Percentiles rank a stretch among this genome's conserved stretches.
These are phyloP conservation scores for Suillus decipiens DNA, from an alignment of 768 basidiomycete genomes.

Conservation along the genomic window DNA sequence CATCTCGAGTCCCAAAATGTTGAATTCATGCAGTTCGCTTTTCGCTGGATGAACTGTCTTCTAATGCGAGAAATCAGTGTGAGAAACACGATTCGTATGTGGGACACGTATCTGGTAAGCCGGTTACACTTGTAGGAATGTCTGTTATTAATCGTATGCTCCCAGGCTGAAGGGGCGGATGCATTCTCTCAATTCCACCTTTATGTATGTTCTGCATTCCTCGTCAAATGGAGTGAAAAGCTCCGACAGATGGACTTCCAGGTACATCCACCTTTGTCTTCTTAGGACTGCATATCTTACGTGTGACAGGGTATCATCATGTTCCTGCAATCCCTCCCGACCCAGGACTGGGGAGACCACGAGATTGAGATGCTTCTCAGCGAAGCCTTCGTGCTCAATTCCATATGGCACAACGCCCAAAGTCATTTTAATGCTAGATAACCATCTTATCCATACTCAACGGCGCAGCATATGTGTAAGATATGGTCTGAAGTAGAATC, in stretches of 20 bases:
- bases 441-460: constrained; percentile 1
- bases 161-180: constrained; percentile 92
- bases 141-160: constrained; percentile 7
- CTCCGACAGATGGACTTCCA: constrained; percentile 98
- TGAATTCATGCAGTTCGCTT: constrained; percentile 99
- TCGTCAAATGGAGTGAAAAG: constrained; percentile 93
- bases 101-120: constrained; percentile 97
- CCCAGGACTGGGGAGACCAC: constrained; percentile 93
- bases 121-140: background rate
- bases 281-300: constrained; percentile 8
- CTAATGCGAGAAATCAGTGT: constrained; percentile 98
- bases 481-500: background rate
- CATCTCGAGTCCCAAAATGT: constrained; percentile 92
- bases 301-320: constrained; percentile 89
- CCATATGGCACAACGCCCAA: constrained; percentile 91
- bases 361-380: constrained; percentile 94
- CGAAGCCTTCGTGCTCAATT: constrained; percentile 93
- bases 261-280: constrained; percentile 44
- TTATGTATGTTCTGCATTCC: constrained; percentile 97
- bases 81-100: constrained; percentile 96
- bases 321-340: constrained; percentile 93
- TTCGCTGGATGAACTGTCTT: constrained; percentile 99
- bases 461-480: constrained; percentile 6
- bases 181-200: constrained; percentile 99
- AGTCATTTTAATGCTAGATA: constrained; percentile 75